Conservation (phyloP, 2,329 filamentous ascomycete species). For the Balansia obtecta region DNA sequence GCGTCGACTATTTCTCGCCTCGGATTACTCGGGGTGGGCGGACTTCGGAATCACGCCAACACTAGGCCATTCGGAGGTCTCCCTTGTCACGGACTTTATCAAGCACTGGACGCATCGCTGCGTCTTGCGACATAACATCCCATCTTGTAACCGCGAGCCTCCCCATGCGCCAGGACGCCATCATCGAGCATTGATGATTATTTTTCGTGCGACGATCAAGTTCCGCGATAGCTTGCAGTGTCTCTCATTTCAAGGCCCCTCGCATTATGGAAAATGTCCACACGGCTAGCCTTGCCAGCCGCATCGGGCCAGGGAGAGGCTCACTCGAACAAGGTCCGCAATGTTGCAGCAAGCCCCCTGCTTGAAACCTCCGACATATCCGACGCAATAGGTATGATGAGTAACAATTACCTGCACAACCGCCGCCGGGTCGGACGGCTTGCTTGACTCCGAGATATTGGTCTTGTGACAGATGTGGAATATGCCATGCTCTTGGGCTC, state of each 20-base stretch:
- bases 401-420: background rate
- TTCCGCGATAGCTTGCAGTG: background rate
- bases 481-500: background rate
- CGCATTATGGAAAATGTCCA: slow-evolving; percentile 25
- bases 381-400: slow-evolving; percentile 19
- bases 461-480: background rate
- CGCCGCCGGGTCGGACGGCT: background rate
- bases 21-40: slow-evolving; percentile 1
- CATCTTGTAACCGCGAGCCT: background rate
- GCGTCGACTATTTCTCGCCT: background rate
- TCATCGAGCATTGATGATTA: background rate
- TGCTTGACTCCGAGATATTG: background rate
- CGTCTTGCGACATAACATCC: background rate
- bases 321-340: slow-evolving; percentile 14
- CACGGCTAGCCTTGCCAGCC: slow-evolving; percentile 16
- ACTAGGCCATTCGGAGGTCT: background rate
- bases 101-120: background rate
- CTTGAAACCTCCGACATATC: slow-evolving; percentile 14
- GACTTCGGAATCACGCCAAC: background rate
- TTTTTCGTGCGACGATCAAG: background rate
- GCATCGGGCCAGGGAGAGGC: slow-evolving; percentile 16
- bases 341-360: slow-evolving; percentile 13
- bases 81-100: background rate
- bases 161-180: background rate
- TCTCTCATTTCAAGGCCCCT: background rate